Base-by-base conservation (phyloP, 2,329 filamentous ascomycete genomes). In the Colletotrichum noveboracense region DNA sequence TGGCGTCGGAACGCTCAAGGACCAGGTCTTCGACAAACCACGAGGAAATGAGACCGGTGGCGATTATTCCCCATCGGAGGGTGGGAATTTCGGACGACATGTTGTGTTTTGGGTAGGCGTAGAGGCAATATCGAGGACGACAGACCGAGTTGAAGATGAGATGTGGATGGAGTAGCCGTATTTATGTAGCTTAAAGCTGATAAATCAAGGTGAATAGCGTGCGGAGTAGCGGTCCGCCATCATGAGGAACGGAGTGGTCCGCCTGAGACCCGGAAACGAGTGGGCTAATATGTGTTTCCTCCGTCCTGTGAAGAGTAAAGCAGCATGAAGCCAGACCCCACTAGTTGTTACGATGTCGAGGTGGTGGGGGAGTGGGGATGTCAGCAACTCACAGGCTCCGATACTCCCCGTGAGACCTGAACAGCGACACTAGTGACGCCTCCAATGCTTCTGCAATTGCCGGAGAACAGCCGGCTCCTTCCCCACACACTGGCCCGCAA, bases 1-100 rank as follows among this genome's bases (percentile, higher is more conserved):
- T 81, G 3, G 83, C 82, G 38, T 84, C 79, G 4, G 79, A 62
- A 7, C 86, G 82, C 12, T 82, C 74, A 13, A 86, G 78, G 5
- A 84, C 77, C 6, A 89, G 79, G 71, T 88, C 87, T 8, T 79
- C 78, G 0, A 87, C 84, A 74, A 88, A 88, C 86, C 71, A 74
- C 6, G 74, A 74, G 32, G 71, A 74, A 24, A 76, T 76, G 34
- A 70, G 66, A n/a, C 74, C 74, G 9, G 74, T 76, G 66, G 70
- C 74, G 73, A 83, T 78, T 70, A 85, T 82, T 48, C 83, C 83
- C 84, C 83, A 85, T 65, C 84, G 81, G 6, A 83, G 70, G 13
- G 80, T 82, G n/a, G 76, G 70, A 28, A 28, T 60, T 6, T 67
- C 38, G 14, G 72, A 28, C 30, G 72, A 38, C 72, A 75, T 75